Evolutionary conservation across 129 eudicot species (phyloP).

Genomic region (Scalesia atractyloides): DNA sequence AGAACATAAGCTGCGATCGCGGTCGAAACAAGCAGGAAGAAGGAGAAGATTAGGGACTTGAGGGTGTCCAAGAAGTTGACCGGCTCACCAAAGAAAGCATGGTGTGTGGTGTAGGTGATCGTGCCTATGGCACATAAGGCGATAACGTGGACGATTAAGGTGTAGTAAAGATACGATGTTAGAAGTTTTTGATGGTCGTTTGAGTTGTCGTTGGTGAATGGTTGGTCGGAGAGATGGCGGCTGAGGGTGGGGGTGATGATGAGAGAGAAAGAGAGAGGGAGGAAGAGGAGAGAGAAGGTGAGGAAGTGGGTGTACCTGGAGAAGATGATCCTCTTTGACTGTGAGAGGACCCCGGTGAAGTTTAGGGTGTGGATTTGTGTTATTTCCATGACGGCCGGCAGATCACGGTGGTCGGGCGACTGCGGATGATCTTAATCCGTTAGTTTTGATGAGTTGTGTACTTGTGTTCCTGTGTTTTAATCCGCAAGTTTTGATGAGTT

Average conservation of each 20-base stretch:
- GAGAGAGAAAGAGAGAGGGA: not conserved
- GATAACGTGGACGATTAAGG: not conserved
- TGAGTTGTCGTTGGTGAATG: not conserved
- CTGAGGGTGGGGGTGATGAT: not conserved
- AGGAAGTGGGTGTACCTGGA: not conserved
- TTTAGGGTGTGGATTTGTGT: not conserved
- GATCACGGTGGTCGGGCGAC: not conserved
- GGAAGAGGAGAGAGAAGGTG: not conserved
- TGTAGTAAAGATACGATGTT: not conserved
- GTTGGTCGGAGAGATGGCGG: not conserved
- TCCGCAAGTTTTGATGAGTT: too few relatives aligned
- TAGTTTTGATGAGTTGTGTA: too few relatives aligned
- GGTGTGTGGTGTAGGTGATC: conserved; percentile 2
- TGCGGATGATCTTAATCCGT: too few relatives aligned
- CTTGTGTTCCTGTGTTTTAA: too few relatives aligned
- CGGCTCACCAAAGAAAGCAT: not conserved
- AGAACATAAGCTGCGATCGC: conserved; percentile 1
- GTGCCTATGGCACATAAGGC: conserved; percentile 2
- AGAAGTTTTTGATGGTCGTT: too few relatives aligned
- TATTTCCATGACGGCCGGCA: not conserved
- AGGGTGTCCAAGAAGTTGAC: not conserved
- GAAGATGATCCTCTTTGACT: conserved; percentile 2
- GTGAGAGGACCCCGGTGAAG: not conserved
- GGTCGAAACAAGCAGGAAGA: not conserved
- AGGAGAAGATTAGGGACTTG: not conserved